phyloP scores from a whole-genome alignment of 108 stramenopile species.

The Fragilariopsis cylindrus region DNA sequence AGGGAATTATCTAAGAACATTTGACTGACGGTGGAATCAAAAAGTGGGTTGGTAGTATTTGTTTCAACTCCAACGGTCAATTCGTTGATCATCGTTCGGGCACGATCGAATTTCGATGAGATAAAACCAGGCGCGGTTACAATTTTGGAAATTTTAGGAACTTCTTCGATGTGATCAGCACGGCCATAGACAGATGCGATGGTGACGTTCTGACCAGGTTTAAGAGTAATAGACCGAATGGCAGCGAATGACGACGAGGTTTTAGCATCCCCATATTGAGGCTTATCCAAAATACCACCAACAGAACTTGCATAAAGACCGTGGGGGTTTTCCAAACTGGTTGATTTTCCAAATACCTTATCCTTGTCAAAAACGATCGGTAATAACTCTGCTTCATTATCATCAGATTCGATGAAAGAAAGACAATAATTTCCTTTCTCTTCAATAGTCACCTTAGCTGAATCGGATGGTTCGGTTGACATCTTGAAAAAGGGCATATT shows the following conservation, averaged over 20 bases:
- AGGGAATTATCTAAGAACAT: slow-evolving; percentile 95
- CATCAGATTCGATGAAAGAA: slow-evolving; percentile 72
- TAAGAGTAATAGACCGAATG: slow-evolving; percentile 57
- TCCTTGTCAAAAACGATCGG: slow-evolving; percentile 92
- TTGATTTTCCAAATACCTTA: slow-evolving; percentile 87
- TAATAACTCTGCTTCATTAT: slow-evolving; percentile 49
- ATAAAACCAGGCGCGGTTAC: slow-evolving; percentile 70
- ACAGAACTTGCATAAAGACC: slow-evolving; percentile 61
- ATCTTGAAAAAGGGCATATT: slow-evolving; percentile 92
- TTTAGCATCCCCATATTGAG: slow-evolving; percentile 89
- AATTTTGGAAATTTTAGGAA: slow-evolving; percentile 66
- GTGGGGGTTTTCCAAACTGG: slow-evolving; percentile 66
- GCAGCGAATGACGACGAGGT: slow-evolving; percentile 94
- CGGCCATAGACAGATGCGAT: slow-evolving; percentile 87
- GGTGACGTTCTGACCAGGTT: slow-evolving; percentile 76
- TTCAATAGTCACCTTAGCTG: slow-evolving; percentile 85
- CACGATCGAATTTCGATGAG: slow-evolving; percentile 67
- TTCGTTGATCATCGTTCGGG: slow-evolving; percentile 73
- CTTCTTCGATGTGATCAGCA: slow-evolving; percentile 65
- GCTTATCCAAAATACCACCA: slow-evolving; percentile 63
- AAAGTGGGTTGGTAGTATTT: slow-evolving; percentile 82
- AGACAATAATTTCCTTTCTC: slow-evolving; percentile 91
- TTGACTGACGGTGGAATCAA: slow-evolving; percentile 91
- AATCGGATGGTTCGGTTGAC: slow-evolving; percentile 87
- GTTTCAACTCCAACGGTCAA: slow-evolving; percentile 88